Evolutionary conservation across 495 filamentous ascomycete species (phyloP).

Genomic region (Mytilinidion resinicola): DNA sequence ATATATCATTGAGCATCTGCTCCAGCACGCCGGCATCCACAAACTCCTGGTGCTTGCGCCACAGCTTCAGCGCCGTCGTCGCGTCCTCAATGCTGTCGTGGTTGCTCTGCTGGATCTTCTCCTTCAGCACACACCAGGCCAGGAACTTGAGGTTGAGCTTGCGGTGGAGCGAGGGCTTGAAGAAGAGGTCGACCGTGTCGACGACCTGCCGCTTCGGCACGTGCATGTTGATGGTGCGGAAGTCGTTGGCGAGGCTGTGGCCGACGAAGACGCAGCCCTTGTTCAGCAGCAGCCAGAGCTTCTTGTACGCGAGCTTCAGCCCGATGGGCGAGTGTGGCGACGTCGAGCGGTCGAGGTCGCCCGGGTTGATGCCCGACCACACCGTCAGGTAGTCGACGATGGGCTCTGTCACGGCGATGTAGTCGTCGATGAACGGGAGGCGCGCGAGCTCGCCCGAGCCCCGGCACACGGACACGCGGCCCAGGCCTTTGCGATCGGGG

Average conservation of each 20-base stretch:
- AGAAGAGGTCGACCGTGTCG: conserved; percentile 86
- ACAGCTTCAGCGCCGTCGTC: conserved; percentile 78
- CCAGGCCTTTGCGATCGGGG: conserved; percentile 76
- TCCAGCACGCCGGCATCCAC: conserved; percentile 75
- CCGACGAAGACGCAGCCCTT: conserved; percentile 90
- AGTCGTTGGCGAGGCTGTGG: conserved; percentile 87
- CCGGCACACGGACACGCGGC: conserved; percentile 79
- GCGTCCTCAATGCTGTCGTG: conserved; percentile 96
- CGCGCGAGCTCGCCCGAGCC: conserved; percentile 70
- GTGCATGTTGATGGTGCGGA: conserved; percentile 95
- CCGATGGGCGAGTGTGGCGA: conserved; percentile 75
- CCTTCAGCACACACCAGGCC: conserved; percentile 78
- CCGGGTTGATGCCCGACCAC: conserved; percentile 81
- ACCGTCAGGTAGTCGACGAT: conserved; percentile 95
- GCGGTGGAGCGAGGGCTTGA: conserved; percentile 58
- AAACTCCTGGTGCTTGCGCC: conserved; percentile 85
- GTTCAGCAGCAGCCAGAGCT: conserved; percentile 93
- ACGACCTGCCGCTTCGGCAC: conserved; percentile 86
- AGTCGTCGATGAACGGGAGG: conserved; percentile 91
- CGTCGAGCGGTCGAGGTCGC: conserved; percentile 68
- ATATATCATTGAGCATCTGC: conserved; percentile 73
- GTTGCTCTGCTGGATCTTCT: conserved; percentile 81
- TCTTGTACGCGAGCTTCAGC: conserved; percentile 91
- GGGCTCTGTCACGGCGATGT: conserved; percentile 80
- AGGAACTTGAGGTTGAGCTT: conserved; percentile 84